A percentile compares a stretch with the other conserved stretches of the same genome.
Conservation (phyloP, 305 asterid genomes). For the Caryopteris hybrid region DNA sequence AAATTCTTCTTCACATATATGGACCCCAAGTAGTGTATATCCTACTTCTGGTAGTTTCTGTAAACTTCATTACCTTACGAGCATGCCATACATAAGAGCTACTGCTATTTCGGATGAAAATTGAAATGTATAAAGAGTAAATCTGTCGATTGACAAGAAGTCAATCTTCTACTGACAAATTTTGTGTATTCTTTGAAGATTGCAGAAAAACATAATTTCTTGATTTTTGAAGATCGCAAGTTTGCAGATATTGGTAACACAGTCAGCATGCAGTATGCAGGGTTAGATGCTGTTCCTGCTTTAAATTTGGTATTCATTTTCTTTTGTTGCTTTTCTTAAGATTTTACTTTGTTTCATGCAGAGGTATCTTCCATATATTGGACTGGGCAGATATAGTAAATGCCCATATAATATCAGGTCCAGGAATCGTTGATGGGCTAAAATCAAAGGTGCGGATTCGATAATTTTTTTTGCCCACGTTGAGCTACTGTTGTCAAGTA, state of each 20-base stretch:
- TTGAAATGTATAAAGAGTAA: neutral
- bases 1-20: neutral
- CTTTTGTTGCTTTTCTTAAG: slow-evolving; percentile 20
- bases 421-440: slow-evolving; percentile 92
- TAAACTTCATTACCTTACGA: neutral
- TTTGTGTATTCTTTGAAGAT: slow-evolving; percentile 46
- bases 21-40: neutral
- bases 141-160: neutral
- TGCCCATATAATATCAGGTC: slow-evolving; percentile 93
- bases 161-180: slow-evolving; percentile 1
- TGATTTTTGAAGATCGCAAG: slow-evolving; percentile 91
- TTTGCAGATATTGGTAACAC: slow-evolving; percentile 98
- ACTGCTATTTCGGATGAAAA: neutral
- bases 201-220: slow-evolving; percentile 81
- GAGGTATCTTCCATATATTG: slow-evolving; percentile 74
- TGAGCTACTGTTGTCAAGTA: neutral
- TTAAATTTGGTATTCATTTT: neutral
- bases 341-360: slow-evolving; percentile 31
- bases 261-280: slow-evolving; percentile 89
- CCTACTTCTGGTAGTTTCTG: too few species aligned
- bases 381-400: slow-evolving; percentile 96
- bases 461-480: neutral
- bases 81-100: neutral
- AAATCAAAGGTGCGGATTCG: slow-evolving; percentile 63
- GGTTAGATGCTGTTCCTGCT: slow-evolving; percentile 46